These are phyloP conservation scores for Acacia crassicarpa DNA, from an alignment of 306 rosid species.

Conservation along the genomic window DNA sequence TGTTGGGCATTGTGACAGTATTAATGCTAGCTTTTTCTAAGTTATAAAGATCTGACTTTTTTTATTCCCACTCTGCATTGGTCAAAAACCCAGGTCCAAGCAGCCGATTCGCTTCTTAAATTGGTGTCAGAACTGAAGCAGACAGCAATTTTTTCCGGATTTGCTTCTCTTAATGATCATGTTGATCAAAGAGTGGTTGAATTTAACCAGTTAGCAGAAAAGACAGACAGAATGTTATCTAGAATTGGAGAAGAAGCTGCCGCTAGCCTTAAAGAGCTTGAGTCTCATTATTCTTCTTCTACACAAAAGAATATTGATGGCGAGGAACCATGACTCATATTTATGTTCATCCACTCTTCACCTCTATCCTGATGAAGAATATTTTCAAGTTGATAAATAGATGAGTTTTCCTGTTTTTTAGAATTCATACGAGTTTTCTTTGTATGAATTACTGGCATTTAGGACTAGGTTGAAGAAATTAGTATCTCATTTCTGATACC, in stretches of 20 bases:
- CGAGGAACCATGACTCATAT: constrained; percentile 33
- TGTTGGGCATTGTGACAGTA: constrained; percentile 8
- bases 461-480: constrained; percentile 19
- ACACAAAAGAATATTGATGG: constrained; percentile 42
- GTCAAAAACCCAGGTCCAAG: constrained; percentile 59
- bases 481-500: neutral
- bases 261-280: constrained; percentile 81
- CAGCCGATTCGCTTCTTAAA: constrained; percentile 82
- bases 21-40: neutral
- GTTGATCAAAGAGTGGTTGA: constrained; percentile 79
- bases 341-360: constrained; percentile 1
- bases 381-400: constrained; percentile 1
- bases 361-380: constrained; percentile 10
- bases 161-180: constrained; percentile 90
- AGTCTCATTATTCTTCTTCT: constrained; percentile 75
- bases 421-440: neutral
- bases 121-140: constrained; percentile 89
- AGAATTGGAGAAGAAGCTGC: constrained; percentile 88
- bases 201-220: constrained; percentile 60
- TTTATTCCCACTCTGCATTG: neutral
- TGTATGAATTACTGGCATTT: constrained; percentile 16
- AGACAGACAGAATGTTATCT: constrained; percentile 60
- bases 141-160: constrained; percentile 90
- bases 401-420: neutral
- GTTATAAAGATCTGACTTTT: neutral